Percentiles rank a stretch among this genome's conserved stretches.
Conservation (phyloP, 768 basidiomycete species). For the Kwoniella newhampshirensis region DNA sequence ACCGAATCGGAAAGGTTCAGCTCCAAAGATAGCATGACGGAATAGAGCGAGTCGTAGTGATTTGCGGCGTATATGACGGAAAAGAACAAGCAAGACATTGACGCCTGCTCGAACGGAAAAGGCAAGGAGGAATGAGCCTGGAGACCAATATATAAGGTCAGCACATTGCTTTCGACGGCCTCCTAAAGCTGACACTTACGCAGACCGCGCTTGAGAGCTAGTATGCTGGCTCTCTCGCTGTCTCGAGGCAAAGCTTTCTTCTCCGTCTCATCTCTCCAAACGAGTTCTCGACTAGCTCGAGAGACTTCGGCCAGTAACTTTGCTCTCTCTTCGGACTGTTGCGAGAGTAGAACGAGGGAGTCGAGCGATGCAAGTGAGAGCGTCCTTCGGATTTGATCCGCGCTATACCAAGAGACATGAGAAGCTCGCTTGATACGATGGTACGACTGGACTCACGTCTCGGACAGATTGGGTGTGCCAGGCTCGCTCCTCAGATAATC, state of each 20-base stretch:
- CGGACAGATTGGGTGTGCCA: conserved; percentile 52
- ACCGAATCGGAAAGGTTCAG: conserved; percentile 78
- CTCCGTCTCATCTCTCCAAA: conserved; percentile 49
- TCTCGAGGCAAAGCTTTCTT: conserved; percentile 43
- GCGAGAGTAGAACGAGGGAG: conserved; percentile 38
- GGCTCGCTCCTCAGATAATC: conserved; percentile 44
- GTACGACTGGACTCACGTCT: conserved; percentile 53
- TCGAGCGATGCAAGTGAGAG: conserved; percentile 51
- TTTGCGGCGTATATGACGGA: conserved; percentile 65
- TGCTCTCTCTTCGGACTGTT: conserved; percentile 27
- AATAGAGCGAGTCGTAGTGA: conserved; percentile 66
- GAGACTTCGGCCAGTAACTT: conserved; percentile 36
- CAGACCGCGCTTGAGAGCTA: conserved; percentile 45
- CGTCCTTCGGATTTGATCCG: conserved; percentile 52
- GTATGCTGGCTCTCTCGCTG: conserved; percentile 47
- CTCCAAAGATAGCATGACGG: conserved; percentile 77
- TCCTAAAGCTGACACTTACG: conserved; percentile 24
- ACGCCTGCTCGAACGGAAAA: conserved; percentile 79
- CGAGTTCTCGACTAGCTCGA: conserved; percentile 40
- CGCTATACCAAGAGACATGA: conserved; percentile 25
- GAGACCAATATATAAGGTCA: background rate
- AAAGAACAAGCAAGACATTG: conserved; percentile 74
- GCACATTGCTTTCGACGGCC: background rate
- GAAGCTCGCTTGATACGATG: no score
- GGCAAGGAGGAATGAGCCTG: conserved; percentile 78